phyloP scores from a whole-genome alignment of 768 basidiomycete genomes.

The Mycena albidolilacea region DNA sequence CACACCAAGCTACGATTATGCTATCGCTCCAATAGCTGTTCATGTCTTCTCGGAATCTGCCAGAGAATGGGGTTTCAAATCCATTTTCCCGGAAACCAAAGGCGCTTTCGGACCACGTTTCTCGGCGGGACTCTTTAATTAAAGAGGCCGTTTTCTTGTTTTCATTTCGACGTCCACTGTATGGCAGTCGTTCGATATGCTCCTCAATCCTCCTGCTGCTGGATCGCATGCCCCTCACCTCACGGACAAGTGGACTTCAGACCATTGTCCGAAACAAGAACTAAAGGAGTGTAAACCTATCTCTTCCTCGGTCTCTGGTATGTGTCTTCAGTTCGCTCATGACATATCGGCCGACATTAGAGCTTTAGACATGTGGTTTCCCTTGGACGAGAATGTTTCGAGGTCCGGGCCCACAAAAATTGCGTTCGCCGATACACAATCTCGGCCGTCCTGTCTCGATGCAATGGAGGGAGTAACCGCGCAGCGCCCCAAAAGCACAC shows the following conservation, averaged over 20 bases:
- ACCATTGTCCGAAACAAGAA: background rate
- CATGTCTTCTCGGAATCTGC: slow-evolving; percentile 20
- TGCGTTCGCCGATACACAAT: slow-evolving; percentile 15
- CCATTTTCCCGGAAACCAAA: slow-evolving; percentile 32
- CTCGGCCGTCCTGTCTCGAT: slow-evolving; percentile 4
- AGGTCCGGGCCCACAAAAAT: slow-evolving; percentile 38
- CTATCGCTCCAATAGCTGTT: slow-evolving; percentile 18
- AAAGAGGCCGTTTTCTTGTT: background rate
- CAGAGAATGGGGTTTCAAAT: slow-evolving; percentile 25
- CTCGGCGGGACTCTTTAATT: slow-evolving; percentile 8
- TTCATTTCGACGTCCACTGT: slow-evolving; percentile 5
- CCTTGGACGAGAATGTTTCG: slow-evolving; percentile 22
- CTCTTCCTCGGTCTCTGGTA: slow-evolving; percentile 13
- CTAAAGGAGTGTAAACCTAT: background rate
- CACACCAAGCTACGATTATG: slow-evolving; percentile 5
- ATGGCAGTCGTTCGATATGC: slow-evolving; percentile 16
- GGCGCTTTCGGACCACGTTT: slow-evolving; percentile 35
- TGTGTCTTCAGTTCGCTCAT: background rate
- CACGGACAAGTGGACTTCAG: background rate
- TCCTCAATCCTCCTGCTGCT: background rate
- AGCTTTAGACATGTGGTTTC: slow-evolving; percentile 27
- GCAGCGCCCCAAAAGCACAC: slow-evolving; percentile 9
- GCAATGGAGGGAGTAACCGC: slow-evolving; percentile 27
- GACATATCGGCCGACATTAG: background rate
- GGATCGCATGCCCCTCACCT: background rate